Conservation (phyloP, 2,329 filamentous ascomycete genomes). For the Microsporum ferrugineum region DNA sequence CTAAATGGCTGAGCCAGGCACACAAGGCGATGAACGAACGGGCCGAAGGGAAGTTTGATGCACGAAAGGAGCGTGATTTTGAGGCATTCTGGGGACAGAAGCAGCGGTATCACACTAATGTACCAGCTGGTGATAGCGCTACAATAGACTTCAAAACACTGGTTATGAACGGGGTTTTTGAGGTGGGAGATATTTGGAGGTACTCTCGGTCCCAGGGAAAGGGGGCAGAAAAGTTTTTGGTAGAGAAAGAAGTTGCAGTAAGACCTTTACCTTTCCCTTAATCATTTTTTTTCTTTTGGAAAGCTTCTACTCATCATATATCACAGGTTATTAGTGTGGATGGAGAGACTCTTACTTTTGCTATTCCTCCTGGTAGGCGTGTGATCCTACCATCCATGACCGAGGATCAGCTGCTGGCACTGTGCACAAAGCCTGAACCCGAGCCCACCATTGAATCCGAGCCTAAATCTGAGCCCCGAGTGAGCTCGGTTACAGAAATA, state of each 20-base stretch:
- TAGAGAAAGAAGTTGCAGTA: constrained; percentile 37
- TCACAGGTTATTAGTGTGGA: constrained; percentile 26
- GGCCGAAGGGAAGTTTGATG: constrained; percentile 45
- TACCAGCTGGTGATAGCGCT: constrained; percentile 33
- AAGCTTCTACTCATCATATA: not conserved
- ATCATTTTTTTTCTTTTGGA: not conserved
- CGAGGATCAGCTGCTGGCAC: not conserved
- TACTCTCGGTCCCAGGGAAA: constrained; percentile 20
- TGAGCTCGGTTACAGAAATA: not conserved
- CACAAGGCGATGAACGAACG: constrained; percentile 42
- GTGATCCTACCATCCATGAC: constrained; percentile 20
- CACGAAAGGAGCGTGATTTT: constrained; percentile 43
- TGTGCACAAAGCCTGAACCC: not conserved
- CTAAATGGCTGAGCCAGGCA: constrained; percentile 47
- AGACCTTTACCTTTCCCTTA: constrained; percentile 5
- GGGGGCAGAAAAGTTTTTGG: constrained; percentile 19
- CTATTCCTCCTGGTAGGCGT: constrained; percentile 29
- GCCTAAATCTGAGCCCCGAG: not conserved
- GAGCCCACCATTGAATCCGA: not conserved
- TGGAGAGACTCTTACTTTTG: constrained; percentile 25
- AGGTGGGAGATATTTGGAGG: constrained; percentile 33
- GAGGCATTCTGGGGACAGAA: constrained; percentile 50
- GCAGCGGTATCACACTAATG: constrained; percentile 25
- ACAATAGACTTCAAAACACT: constrained; percentile 30
- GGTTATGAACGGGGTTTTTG: constrained; percentile 26